A percentile compares a stretch with the other conserved stretches of the same genome.
Conservation (phyloP, 257 asterid genomes). For the Penstemon davidsonii region DNA sequence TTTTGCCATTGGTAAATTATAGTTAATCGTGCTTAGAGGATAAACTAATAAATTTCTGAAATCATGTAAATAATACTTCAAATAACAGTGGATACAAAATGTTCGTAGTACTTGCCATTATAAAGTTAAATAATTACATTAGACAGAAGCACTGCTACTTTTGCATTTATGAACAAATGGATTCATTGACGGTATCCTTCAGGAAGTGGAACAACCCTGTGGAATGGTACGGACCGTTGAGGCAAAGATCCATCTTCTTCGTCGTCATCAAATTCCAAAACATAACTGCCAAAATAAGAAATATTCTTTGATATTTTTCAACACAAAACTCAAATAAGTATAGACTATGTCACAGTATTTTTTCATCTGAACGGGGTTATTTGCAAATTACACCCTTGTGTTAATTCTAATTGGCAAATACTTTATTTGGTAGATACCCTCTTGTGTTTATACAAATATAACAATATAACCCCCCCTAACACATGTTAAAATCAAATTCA, state of each 20-base stretch:
- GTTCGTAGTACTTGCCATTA: slow-evolving; percentile 4
- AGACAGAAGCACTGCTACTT: slow-evolving; percentile 9
- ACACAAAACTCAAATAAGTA: too few species aligned
- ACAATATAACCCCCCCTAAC: too few species aligned
- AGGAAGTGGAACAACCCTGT: slow-evolving; percentile 87
- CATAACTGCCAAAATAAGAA: slow-evolving; percentile 53
- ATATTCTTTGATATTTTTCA: neutral
- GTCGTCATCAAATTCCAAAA: slow-evolving; percentile 89
- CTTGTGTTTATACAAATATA: too few species aligned
- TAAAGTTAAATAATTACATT: slow-evolving; percentile 24
- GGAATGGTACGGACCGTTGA: slow-evolving; percentile 75
- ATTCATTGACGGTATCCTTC: slow-evolving; percentile 74
- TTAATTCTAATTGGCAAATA: too few species aligned
- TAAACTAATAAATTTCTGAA: neutral
- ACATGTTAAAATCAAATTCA: too few species aligned
- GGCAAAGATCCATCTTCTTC: slow-evolving; percentile 96
- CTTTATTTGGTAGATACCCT: too few species aligned
- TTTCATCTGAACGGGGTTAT: too few species aligned
- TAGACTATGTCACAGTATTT: too few species aligned
- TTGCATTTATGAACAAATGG: slow-evolving; percentile 20
- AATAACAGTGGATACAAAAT: slow-evolving; percentile 6
- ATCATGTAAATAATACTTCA: neutral
- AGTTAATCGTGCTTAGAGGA: neutral
- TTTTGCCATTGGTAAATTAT: neutral
- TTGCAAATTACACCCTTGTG: too few species aligned